Base-by-base conservation (phyloP, 106 monocot genomes). In the Dioscorea zingiberensis region DNA sequence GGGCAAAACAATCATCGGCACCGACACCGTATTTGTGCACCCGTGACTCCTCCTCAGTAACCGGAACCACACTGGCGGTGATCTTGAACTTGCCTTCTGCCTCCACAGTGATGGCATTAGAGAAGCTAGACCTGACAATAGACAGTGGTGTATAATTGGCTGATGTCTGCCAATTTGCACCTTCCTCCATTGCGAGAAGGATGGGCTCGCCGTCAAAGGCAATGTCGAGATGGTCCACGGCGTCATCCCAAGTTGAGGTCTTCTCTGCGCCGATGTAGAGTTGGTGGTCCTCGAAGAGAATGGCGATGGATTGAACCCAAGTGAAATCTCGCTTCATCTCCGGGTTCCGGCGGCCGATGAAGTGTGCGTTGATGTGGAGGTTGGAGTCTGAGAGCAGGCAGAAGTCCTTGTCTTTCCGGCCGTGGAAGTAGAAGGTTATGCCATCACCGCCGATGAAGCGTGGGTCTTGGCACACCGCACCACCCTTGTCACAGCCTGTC, bases 311-410 rank as follows among this genome's bases (percentile, higher is more conserved):
- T 30, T 80, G 70, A 47, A 83, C 67, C 79, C 82, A 87, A 3
- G 79, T 82, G 86, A 76, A 82, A 69, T 86, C 86, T 0, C 86
- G 64, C 11, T 64, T 62, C 65, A 48, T 68, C 38, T 18, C 29
- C 46, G 76, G n/a, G 29, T 26, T 45, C 2, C 78, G 57, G 66
- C 68, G 71, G 48, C 76, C 87, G 58, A 87, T 73, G 84, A 84
- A 80, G 72, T 80, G 84, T 21, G 69, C 84, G 72, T 84, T 80
- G 72, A 84, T 75, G 76, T 84, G 79, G 79, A 84, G 55, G 27
- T 59, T 18, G 51, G 79, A 21, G 72, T 84, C 79, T 54, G 78
- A 54, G 46, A 84, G 27, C 27, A 84, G 73, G 75, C 76, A 75
- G 69, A 84, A 84, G 72, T 84, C 72, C 3, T 60, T 44, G 73